Base-by-base conservation (phyloP, 805 yeast genomes). In the Starmerella ratchasimensis region DNA sequence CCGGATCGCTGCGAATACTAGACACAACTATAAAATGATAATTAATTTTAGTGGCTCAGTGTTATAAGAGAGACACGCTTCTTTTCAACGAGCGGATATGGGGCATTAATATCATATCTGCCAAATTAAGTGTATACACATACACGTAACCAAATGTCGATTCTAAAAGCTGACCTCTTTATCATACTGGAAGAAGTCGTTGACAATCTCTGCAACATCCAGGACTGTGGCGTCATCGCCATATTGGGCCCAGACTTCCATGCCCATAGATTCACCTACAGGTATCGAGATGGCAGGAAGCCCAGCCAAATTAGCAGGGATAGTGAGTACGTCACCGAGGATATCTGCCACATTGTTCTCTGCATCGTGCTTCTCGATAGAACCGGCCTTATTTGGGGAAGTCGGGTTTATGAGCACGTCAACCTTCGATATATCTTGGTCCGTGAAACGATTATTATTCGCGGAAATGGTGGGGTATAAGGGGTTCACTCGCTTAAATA, bases 271-370 rank as follows among this genome's bases (percentile, higher is more conserved):
- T 2, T 51, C 51, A 1, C 49, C 52, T 48, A 68, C 65, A 0
- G 99, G 99, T 2, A 86, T 61, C 1, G 79, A 69, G 9, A 88
- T 66, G 0, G 94, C 72, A 1, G 99, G 99, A 2, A 88, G 56
- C 0, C 97, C 97, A 0, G 94, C 93, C 41, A 93, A 59, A 1
- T 94, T 84, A 28, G 90, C 80, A 0, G 98, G 96, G 4, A 84
- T 79, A 0, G 95, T 82, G 39, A 84, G 66, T 0, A 80, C 72
- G 57, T 90, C 99, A 55, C 83, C 80, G 37, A 77, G 64, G 49
- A 80, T 84, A 14, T 77, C 68, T 32, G 72, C 72, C 3, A 78
- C 63, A 3, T 78, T 68, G 5, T 55, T 48, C 17, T 65, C 61
- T 5, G 53, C 48, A 8, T 47, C 41, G 38, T 64, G 69, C n/a